phyloP scores from a whole-genome alignment of 1,284 basidiomycete genomes.

The Marasmius fiardii region DNA sequence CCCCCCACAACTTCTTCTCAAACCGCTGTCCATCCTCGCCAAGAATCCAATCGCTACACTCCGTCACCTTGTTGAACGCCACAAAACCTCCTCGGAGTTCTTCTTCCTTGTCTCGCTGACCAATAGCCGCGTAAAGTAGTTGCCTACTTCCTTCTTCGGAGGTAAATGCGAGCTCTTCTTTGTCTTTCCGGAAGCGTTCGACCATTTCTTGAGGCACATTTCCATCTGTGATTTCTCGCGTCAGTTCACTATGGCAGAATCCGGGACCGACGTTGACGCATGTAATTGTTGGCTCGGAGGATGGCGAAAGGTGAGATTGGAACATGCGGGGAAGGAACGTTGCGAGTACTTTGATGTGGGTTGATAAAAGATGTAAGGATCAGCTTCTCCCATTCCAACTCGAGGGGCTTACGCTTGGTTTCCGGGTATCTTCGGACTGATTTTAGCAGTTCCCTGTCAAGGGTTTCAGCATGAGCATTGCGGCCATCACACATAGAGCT shows the following conservation, averaged over 20 bases:
- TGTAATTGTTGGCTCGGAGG: conserved; percentile 31
- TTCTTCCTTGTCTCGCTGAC: conserved; percentile 18
- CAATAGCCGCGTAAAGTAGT: no score
- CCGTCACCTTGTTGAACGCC: conserved; percentile 3
- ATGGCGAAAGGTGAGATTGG: conserved; percentile 30
- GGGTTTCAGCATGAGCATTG: no score
- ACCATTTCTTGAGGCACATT: conserved; percentile 13
- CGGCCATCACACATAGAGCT: no score
- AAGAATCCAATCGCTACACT: conserved; percentile 17
- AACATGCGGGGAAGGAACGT: conserved; percentile 39
- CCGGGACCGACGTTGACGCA: conserved; percentile 41
- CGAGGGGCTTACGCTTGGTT: conserved; percentile 28
- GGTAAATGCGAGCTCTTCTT: conserved; percentile 22
- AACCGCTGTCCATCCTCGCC: conserved; percentile 34
- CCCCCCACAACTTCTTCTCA: conserved; percentile 43
- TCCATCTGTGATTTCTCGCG: conserved; percentile 22
- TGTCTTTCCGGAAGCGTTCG: conserved; percentile 20
- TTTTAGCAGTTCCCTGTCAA: no score
- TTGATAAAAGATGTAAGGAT: conserved; percentile 4
- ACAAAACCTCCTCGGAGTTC: conserved; percentile 19
- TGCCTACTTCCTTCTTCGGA: no score
- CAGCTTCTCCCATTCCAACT: not conserved
- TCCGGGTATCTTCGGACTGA: conserved; percentile 29
- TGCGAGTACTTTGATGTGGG: conserved; percentile 32
- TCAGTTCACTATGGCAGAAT: conserved; percentile 40